phyloP scores from a whole-genome alignment of 1,284 basidiomycete genomes.

The Laetiporus sulphureus region DNA sequence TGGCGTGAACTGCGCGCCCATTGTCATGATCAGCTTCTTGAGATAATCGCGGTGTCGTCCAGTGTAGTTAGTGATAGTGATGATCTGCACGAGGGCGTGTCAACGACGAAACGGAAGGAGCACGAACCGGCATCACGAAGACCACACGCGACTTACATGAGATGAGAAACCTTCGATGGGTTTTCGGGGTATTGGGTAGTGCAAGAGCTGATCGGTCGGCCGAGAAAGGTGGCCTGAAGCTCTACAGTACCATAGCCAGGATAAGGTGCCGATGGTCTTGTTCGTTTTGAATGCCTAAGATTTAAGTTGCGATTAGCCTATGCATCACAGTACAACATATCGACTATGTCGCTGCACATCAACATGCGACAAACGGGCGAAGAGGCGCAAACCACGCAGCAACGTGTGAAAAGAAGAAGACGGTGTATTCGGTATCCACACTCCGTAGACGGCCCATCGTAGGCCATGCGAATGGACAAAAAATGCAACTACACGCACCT shows the following conservation, averaged over 20 bases:
- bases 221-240: conserved; percentile 52
- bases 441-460: no score
- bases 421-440: no score
- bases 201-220: conserved; percentile 61
- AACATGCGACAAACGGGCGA: no score
- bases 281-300: conserved; percentile 46
- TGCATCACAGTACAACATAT: conserved; percentile 1
- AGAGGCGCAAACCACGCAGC: no score
- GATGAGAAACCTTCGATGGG: conserved; percentile 33
- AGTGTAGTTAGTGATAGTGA: conserved; percentile 86
- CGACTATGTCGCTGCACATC: no score
- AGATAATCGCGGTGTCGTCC: conserved; percentile 81
- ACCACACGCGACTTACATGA: conserved; percentile 25
- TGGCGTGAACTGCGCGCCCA: conserved; percentile 78
- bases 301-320: neutral
- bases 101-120: neutral
- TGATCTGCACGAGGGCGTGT: conserved; percentile 36
- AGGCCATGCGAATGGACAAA: no score
- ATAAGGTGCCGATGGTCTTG: conserved; percentile 71
- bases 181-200: conserved; percentile 45
- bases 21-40: conserved; percentile 69
- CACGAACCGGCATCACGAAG: no score
- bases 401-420: no score
- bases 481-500: no score
- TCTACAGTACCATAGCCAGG: conserved; percentile 79